Percentiles rank a stretch among this genome's conserved stretches.
Evolutionary conservation across 768 basidiomycete genomes (phyloP).

Genomic region (Macrolepiota fuliginosa): DNA sequence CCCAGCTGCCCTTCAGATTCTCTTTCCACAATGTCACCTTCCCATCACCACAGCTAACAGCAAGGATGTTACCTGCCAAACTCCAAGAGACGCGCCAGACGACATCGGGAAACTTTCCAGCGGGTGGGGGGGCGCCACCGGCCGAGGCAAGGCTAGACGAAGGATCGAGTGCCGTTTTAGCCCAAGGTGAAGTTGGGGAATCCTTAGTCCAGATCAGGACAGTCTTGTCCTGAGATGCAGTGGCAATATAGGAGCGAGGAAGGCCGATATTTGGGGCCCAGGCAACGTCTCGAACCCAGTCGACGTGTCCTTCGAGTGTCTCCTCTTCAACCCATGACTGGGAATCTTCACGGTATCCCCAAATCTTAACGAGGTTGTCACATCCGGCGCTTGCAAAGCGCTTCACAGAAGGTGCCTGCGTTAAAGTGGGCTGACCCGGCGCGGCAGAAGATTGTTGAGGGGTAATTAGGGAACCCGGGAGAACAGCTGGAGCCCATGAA

Average conservation of each 20-base stretch:
- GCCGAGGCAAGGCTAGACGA: slow-evolving; percentile 47
- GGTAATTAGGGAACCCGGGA: slow-evolving; percentile 81
- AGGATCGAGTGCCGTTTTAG: slow-evolving; percentile 77
- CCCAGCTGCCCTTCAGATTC: slow-evolving; percentile 91
- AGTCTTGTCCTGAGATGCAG: slow-evolving; percentile 91
- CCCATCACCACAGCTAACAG: slow-evolving; percentile 96
- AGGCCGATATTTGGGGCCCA: slow-evolving; percentile 98
- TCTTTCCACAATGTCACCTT: slow-evolving; percentile 99
- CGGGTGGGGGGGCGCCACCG: slow-evolving; percentile 41
- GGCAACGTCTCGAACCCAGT: slow-evolving; percentile 99
- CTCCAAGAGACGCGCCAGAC: slow-evolving; percentile 99
- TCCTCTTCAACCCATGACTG: slow-evolving; percentile 93
- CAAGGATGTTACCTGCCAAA: slow-evolving; percentile 91
- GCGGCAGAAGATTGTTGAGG: slow-evolving; percentile 52
- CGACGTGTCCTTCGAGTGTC: slow-evolving; percentile 85
- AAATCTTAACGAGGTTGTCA: slow-evolving; percentile 93
- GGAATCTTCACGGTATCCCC: slow-evolving; percentile 85
- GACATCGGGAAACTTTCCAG: slow-evolving; percentile 92
- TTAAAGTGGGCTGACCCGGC: slow-evolving; percentile 41
- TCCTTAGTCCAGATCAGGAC: slow-evolving; percentile 94
- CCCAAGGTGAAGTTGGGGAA: slow-evolving; percentile 69
- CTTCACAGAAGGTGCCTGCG: slow-evolving; percentile 62
- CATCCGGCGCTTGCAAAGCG: slow-evolving; percentile 96
- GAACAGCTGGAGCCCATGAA: slow-evolving; percentile 93
- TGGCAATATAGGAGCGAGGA: slow-evolving; percentile 92